Evolutionary conservation across 2,329 filamentous ascomycete genomes (phyloP), one percentile per base, ranked within the genome.

Genomic region (Penicillium sp.): DNA sequence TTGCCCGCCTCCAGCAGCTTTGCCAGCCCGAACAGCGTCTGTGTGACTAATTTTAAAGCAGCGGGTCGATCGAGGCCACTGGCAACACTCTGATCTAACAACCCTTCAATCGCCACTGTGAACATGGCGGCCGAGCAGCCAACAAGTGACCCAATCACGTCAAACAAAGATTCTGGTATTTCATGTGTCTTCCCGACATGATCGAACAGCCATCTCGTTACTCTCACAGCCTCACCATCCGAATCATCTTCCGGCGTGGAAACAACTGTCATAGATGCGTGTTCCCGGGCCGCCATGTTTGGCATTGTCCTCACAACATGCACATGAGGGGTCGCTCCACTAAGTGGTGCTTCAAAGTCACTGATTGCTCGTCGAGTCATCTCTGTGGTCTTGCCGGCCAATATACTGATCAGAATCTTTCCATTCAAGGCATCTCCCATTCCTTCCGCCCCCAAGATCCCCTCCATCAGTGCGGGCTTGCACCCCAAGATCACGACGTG

Each of bases 21-120:
- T 31, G 56, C 44, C 51, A 59, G 57, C 4, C 57, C 54, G 39
- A 57, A 44, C 4, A 54, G 54, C 45, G 54, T 57, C 8, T 57
- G 54, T 0, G 56, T 51, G 2, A 54, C 52, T 21, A 57, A 23
- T 28, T 52, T 44, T 45, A 51, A 45, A 4, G 48, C 52, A 29
- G 51, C 54, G 2, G 38, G 45, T 21, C 54, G 43, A 36, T 23
- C 42, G 4, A 82, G 60, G 0, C 79, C 80, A 72, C 79, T 79
- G 0, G 79, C 78, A 4, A 82, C 78, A 1, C 72, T 79, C 4
- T 78, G 79, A 56, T 81, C 79, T 0, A 78, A 75, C 41, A 81
- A 68, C 0, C 76, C 77, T 58, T 82, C 80, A 3, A 79, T 65
- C 16, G 81, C 69, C 13, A 81, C 44, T 6, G 53, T 41, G 33